Conservation (phyloP, 108 stramenopile genomes). For the Epipyxis sp. region DNA sequence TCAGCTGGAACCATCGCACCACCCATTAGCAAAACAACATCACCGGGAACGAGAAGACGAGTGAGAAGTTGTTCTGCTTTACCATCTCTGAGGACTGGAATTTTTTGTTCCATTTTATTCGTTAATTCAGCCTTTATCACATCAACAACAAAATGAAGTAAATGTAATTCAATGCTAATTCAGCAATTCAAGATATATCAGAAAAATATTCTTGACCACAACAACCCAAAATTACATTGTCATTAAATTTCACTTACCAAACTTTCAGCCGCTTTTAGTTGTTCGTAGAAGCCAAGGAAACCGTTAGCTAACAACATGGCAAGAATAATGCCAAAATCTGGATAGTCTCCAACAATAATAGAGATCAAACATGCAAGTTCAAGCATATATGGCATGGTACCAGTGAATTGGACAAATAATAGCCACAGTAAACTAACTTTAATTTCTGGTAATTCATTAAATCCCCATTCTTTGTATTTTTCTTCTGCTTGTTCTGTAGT, state of each 20-base stretch:
- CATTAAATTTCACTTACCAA: constrained; percentile 26
- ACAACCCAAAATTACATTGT: background rate
- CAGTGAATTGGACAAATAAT: constrained; percentile 47
- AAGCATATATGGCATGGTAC: constrained; percentile 55
- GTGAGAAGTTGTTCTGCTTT: constrained; percentile 46
- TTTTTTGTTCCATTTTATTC: constrained; percentile 54
- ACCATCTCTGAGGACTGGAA: constrained; percentile 63
- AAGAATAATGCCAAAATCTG: constrained; percentile 59
- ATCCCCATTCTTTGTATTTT: constrained; percentile 9
- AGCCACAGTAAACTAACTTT: background rate
- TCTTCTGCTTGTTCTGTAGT: constrained; percentile 33
- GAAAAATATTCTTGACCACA: background rate
- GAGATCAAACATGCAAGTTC: constrained; percentile 52
- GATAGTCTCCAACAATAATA: constrained; percentile 50
- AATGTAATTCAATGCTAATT: constrained; percentile 48
- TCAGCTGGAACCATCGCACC: constrained; percentile 75
- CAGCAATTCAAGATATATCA: background rate
- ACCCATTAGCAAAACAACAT: constrained; percentile 67
- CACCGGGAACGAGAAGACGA: constrained; percentile 71
- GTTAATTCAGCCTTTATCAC: constrained; percentile 50
- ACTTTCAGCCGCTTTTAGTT: constrained; percentile 55
- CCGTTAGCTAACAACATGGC: constrained; percentile 68
- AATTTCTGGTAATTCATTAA: constrained; percentile 24
- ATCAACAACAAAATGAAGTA: constrained; percentile 26
- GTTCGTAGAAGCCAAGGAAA: constrained; percentile 65